Base-by-base conservation (phyloP, 208 protist species). In the Leishmania lainsoni region DNA sequence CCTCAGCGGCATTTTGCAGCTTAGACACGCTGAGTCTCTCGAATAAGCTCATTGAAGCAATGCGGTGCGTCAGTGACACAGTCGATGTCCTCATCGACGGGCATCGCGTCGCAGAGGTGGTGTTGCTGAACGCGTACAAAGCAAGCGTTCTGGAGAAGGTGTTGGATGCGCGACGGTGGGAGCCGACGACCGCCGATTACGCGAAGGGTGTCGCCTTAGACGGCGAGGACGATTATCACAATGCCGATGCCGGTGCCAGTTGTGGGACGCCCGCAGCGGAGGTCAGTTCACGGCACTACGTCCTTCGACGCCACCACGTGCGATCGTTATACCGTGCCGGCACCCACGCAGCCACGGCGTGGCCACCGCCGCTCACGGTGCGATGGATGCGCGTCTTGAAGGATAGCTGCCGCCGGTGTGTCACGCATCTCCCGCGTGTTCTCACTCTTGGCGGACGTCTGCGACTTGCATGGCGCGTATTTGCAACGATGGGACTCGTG, bases 51-150 rank as follows among this genome's bases (percentile, higher is more conserved):
- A 79, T 91, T 14, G 87, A 89, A 51, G 87, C 86, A 17, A 89
- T 91, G 86, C 70, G 73, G 26, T 77, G 83, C n/a, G 79, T 87
- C 3, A 58, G 85, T 32, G 82, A 86, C 58, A 70, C 84, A 10
- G 72, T 93, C 22, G 80, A 86, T 58, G 76, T 80, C 16, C 45
- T 89, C 20, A n/a, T 85, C 1, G 93, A 96, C 70, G 79, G 71
- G 1, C 85, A 68, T 9, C 88, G 87, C 16, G 86, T 96, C 29
- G 66, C 78, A 56, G 93, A 94, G 68, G 83, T 94, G 73, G 81
- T 96, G 49, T 71, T 92, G 81, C 52, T 83, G 58, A 94, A 96
- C 76, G 93, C 88, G 8, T 92, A 96, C 87, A 96, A 96, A 85
- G 91, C 91, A 9, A 89, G 83, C 68, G 83, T 92, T 45, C 80